These are phyloP conservation scores for Fusarium mangiferae DNA, from an alignment of 2,329 filamentous ascomycete species.

Conservation along the genomic window DNA sequence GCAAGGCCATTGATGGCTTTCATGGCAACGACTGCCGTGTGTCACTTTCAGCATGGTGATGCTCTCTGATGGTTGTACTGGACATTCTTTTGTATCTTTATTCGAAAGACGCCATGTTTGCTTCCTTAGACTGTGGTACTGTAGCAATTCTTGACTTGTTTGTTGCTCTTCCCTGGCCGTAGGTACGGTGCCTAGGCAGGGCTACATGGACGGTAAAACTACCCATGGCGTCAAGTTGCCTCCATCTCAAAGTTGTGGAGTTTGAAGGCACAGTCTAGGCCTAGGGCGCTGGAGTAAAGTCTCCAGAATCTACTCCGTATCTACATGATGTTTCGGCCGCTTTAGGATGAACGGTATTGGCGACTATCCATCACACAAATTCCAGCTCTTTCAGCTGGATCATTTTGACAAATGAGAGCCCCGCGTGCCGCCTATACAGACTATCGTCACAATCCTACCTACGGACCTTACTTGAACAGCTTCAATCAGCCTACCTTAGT, in stretches of 20 bases:
- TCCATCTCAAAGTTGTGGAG: conserved; percentile 3
- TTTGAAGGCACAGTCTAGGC: conserved; percentile 15
- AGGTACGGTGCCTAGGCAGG: not conserved
- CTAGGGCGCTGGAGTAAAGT: not conserved
- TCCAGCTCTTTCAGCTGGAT: conserved; percentile 11
- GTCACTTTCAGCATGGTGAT: not conserved
- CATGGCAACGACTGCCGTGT: not conserved
- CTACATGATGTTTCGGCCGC: not conserved
- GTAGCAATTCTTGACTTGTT: not conserved
- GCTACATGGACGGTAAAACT: not conserved
- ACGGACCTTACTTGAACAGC: not conserved
- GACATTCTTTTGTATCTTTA: not conserved
- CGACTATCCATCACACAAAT: conserved; percentile 10
- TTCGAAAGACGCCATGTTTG: not conserved
- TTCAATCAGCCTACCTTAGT: conserved; percentile 3
- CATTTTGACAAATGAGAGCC: not conserved
- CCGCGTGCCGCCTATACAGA: not conserved
- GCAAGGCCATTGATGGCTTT: not conserved
- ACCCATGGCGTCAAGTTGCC: conserved; percentile 11
- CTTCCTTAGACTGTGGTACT: not conserved
- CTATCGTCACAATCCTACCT: conserved; percentile 4
- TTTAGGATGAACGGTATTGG: not conserved
- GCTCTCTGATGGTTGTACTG: not conserved
- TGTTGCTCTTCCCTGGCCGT: not conserved
- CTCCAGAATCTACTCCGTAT: not conserved